Conservation (phyloP, 2,329 filamentous ascomycete genomes). For the Tolypocladium inflatum region DNA sequence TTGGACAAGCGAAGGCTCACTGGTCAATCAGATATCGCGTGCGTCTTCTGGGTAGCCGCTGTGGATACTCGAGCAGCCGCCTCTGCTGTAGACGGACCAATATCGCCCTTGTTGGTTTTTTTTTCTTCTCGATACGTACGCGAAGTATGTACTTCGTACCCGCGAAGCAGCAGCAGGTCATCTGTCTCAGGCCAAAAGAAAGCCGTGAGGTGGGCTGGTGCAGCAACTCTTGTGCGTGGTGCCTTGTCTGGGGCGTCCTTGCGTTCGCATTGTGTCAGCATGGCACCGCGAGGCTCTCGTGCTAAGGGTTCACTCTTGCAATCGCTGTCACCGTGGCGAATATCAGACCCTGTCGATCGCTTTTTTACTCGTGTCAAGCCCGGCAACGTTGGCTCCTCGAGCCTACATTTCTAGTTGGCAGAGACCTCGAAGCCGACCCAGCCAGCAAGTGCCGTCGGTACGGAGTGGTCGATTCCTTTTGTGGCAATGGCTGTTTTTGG, state of each 20-base stretch:
- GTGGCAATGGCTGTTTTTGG: not conserved
- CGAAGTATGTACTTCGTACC: too few species aligned
- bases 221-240: constrained; percentile 5
- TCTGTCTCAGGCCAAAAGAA: not conserved
- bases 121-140: not conserved
- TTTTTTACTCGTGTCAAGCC: not conserved
- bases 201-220: not conserved
- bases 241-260: not conserved
- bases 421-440: too few species aligned
- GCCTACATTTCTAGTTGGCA: too few species aligned
- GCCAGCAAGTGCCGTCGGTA: too few species aligned
- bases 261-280: not conserved
- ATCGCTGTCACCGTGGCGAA: not conserved
- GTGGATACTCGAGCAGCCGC: not conserved
- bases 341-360: not conserved
- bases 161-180: not conserved
- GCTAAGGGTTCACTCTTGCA: not conserved
- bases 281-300: not conserved
- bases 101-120: not conserved
- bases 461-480: too few species aligned
- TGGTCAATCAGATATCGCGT: not conserved
- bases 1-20: not conserved
- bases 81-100: not conserved
- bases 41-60: not conserved
- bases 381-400: not conserved